Evolutionary conservation across 306 rosid genomes (phyloP), one percentile per base, ranked within the genome.

Genomic region (Sesbania bispinosa): DNA sequence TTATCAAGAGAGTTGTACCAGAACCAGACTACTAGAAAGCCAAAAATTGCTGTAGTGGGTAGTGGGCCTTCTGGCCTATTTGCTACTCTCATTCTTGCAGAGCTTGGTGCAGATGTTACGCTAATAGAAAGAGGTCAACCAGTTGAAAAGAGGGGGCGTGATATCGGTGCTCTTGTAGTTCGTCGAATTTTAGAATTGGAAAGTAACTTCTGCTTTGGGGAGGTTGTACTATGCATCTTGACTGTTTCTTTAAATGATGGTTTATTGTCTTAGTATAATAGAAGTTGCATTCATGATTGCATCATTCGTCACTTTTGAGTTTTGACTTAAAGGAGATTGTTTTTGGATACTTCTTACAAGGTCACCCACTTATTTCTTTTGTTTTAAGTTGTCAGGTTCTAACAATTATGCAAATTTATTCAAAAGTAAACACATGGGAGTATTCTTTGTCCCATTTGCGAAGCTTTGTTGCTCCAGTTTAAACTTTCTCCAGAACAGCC

Each of bases 181-280:
- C 96, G 96, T 29, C 82, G 82, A 62, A 77, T 86, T 48, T 80
- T 94, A 48, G 89, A 94, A 32, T 26, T 33, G 45, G 97, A 94
- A 77, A 94, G 98, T 83, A 94, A 94, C 78, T 94, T 94, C 82
- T 94, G 98, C 86, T 94, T 87, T 73, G 98, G 98, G 45, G 97
- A 94, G 98, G 98, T 94, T 84, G 77, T 84, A 72, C 79, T 71
- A 61, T 63, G 67, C 74, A 33, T 74, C 79, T 73, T 74, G 71
- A 66, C 74, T 62, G 52, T 65, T 74, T 73, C 74, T 71, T 19
- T 66, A 16, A 35, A 27, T 16, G 23, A 59, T 76, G 74, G 24
- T 35, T 63, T 61, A 20, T 72, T 46, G 27, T 59, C 24, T 66
- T 7, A 36, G 38, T 46, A 61, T 60, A 61, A 62, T 62, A 47